Evolutionary conservation across 805 yeast species (phyloP).

Genomic region (Cyberlindnera americana): DNA sequence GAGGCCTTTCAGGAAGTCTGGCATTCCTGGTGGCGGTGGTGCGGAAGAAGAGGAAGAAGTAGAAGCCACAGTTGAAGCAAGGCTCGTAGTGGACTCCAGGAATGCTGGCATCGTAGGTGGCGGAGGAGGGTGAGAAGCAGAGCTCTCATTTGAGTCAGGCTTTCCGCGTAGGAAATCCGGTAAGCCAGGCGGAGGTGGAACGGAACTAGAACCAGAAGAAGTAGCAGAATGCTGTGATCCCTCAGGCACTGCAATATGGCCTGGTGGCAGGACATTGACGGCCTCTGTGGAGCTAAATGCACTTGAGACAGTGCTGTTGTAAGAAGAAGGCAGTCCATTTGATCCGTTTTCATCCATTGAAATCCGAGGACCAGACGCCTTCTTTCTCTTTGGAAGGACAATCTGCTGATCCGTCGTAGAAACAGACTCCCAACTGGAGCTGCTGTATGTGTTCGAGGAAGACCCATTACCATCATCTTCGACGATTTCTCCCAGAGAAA

Average conservation of each 20-base stretch:
- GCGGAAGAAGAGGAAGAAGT: constrained; percentile 18
- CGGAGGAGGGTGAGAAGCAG: constrained; percentile 29
- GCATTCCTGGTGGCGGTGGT: constrained; percentile 12
- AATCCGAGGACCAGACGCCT: too few relatives aligned
- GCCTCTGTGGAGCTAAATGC: background rate
- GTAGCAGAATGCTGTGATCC: background rate
- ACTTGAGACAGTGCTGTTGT: constrained; percentile 3
- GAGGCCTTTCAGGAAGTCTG: constrained; percentile 2
- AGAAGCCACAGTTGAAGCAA: background rate
- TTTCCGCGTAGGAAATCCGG: background rate
- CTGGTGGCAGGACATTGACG: background rate
- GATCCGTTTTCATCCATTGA: too few relatives aligned
- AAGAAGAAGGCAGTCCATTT: background rate
- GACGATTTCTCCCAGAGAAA: too few relatives aligned
- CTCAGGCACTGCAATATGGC: background rate
- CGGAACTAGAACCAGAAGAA: background rate
- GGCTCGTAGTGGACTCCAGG: background rate
- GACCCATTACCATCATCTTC: too few relatives aligned
- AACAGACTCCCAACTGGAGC: too few relatives aligned
- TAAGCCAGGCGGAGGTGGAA: constrained; percentile 28
- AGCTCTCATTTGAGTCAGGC: constrained; percentile 21
- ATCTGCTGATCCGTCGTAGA: too few relatives aligned
- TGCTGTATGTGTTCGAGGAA: too few relatives aligned
- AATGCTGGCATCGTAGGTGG: constrained; percentile 32
- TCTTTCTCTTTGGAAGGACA: too few relatives aligned